Evolutionary conservation across 2,329 filamentous ascomycete species (phyloP), one percentile per base, ranked within the genome.

Genomic region (Monilinia fructicola): DNA sequence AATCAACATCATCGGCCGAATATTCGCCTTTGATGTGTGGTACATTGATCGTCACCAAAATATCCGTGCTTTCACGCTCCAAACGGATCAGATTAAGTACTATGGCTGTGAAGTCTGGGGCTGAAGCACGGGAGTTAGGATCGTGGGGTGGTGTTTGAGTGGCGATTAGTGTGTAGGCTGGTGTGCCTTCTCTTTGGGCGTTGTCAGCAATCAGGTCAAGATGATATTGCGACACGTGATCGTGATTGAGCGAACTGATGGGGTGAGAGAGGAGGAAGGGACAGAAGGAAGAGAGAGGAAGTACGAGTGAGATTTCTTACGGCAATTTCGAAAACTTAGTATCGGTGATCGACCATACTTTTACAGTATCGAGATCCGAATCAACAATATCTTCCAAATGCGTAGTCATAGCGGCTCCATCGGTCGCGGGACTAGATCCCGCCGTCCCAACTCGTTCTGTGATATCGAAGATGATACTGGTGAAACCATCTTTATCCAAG

Each of bases 381-480:
- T 86, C 86, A 48, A 90, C 86, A 58, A 92, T 81, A 54, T 92
- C 90, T 73, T 90, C 84, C 0, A 91, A 81, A 73, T 91, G 89
- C 14, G 84, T 85, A 3, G 87, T 87, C 74, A 90, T 80, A 28
- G 92, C 92, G 54, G 84, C 85, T 66, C 90, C 89, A 73, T 93
- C 87, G 46, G 85, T 85, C 73, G 87, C 84, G 23, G 86, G 81
- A 2, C 81, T 79, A 53, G 79, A 81, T 40, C 83, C 81, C 5
- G 85, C 74, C 18, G 78, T 76, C 68, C 86, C 85, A 28, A 96
- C 89, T 66, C 91, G 90, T 80, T 97, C 90, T 65, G 91, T 90
- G 74, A 98, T 92, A 74, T 98, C 94, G 78, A 97, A 85, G 73
- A 97, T 93, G 77, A 97, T 88, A 79, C 86, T 93, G 3, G 91